Evolutionary conservation across 306 rosid genomes (phyloP), one percentile per base, ranked within the genome.

Genomic region (Sechiopsis laciniata): DNA sequence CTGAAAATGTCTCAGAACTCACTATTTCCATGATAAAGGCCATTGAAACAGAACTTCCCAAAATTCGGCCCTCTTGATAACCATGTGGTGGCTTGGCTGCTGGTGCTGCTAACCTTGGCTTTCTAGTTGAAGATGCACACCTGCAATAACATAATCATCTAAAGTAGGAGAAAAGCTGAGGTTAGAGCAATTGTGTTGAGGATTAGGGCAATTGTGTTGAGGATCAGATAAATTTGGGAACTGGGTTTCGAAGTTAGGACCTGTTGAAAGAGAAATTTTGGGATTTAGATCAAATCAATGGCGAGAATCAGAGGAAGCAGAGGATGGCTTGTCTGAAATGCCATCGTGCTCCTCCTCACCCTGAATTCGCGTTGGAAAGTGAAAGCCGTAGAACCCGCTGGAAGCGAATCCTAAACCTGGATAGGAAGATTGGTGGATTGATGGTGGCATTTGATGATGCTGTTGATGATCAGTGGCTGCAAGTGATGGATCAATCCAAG

Each of bases 221-320:
- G 52, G 75, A 24, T 83, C 16, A 65, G 66, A 29, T 61, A 71
- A 53, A 59, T 73, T 52, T 4, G 50, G 51, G 65, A 60, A 77
- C 6, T 78, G 77, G 73, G 57, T 16, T 10, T 19, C 14, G 64
- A 79, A 76, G 78, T 37, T n/a, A 62, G 71, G 73, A 89, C 96
- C 96, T 88, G 76, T 56, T 14, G 74, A 75, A 79, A 82, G 82
- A 72, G 76, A 75, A 80, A 68, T 77, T 78, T 62, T 21, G 71
- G 52, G 61, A 24, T 77, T 48, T 35, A 10, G 56, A 58, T 16
- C 15, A 20, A 51, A 56, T 94, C 92, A 90, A 82, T 91, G 92
- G 89, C 87, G 95, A 79, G 96, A 92, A 85, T 92, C 86, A 72
- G 97, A 92, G 85, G 96, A 92, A 85, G 89, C 97, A 87, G 96